Evolutionary conservation across 805 yeast species (phyloP).

Genomic region (Wickerhamomyces bovis): DNA sequence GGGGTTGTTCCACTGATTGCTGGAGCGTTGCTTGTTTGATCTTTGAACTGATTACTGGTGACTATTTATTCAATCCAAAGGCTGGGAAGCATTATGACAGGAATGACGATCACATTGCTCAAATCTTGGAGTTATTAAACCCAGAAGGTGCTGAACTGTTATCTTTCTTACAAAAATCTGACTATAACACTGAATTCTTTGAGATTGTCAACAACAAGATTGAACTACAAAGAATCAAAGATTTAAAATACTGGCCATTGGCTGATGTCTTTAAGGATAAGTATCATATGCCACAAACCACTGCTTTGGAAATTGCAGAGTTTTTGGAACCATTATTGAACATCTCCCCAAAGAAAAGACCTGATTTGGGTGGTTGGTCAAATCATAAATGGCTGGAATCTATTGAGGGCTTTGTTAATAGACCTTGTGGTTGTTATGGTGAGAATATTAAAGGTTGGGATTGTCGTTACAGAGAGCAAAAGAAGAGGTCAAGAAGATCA

Average conservation of each 20-base stretch:
- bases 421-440: constrained; percentile 21
- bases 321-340: constrained; percentile 46
- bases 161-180: constrained; percentile 34
- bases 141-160: constrained; percentile 33
- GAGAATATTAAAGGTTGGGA: constrained; percentile 25
- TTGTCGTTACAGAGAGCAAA: constrained; percentile 1
- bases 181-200: constrained; percentile 41
- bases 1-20: constrained; percentile 60
- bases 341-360: constrained; percentile 42
- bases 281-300: constrained; percentile 53
- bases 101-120: constrained; percentile 61
- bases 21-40: constrained; percentile 58
- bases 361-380: constrained; percentile 48
- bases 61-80: constrained; percentile 56
- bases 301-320: constrained; percentile 43
- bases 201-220: constrained; percentile 22
- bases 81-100: constrained; percentile 38
- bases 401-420: constrained; percentile 8
- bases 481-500: no score
- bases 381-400: constrained; percentile 45
- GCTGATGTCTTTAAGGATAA: constrained; percentile 66
- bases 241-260: constrained; percentile 74
- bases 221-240: constrained; percentile 52
- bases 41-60: constrained; percentile 57
- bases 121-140: constrained; percentile 43